Evolutionary conservation across 805 yeast genomes (phyloP).

Genomic region (Lachancea lanzarotensis): DNA sequence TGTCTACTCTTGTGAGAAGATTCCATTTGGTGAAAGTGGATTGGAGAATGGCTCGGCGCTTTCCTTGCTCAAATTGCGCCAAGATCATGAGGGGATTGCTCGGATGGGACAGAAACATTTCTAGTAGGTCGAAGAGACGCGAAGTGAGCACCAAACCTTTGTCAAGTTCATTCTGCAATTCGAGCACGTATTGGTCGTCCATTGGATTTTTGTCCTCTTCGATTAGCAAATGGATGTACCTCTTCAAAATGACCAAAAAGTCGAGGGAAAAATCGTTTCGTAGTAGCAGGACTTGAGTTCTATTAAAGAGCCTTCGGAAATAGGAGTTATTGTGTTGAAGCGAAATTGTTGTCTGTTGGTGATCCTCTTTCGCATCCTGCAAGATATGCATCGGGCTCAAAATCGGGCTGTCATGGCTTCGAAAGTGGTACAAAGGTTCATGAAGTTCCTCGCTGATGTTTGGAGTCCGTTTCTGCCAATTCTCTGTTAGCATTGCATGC

Average conservation of each 20-base stretch:
- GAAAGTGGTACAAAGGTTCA: neutral
- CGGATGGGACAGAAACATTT: slow-evolving; percentile 21
- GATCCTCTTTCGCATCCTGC: neutral
- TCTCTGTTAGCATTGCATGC: neutral
- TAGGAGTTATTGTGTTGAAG: slow-evolving; percentile 7
- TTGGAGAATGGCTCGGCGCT: slow-evolving; percentile 4
- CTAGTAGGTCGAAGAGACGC: neutral
- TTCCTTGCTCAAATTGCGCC: slow-evolving; percentile 17
- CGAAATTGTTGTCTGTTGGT: neutral
- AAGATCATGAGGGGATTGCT: slow-evolving; percentile 20
- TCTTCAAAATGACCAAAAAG: slow-evolving; percentile 22
- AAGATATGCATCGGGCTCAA: neutral
- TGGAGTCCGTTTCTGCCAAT: neutral
- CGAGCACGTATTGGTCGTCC: slow-evolving; percentile 18
- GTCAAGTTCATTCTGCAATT: slow-evolving; percentile 19
- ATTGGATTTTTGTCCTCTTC: slow-evolving; percentile 19
- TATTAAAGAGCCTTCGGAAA: slow-evolving; percentile 17
- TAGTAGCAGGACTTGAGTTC: slow-evolving; percentile 22
- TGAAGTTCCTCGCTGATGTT: neutral
- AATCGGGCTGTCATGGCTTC: neutral
- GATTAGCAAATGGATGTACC: slow-evolving; percentile 15
- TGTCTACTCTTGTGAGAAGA: slow-evolving; percentile 8
- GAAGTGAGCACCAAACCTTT: slow-evolving; percentile 14
- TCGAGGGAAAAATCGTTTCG: slow-evolving; percentile 22
- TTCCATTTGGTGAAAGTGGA: slow-evolving; percentile 18